Evolutionary conservation across 1,284 basidiomycete genomes (phyloP).

Genomic region (Leccinum huronense): DNA sequence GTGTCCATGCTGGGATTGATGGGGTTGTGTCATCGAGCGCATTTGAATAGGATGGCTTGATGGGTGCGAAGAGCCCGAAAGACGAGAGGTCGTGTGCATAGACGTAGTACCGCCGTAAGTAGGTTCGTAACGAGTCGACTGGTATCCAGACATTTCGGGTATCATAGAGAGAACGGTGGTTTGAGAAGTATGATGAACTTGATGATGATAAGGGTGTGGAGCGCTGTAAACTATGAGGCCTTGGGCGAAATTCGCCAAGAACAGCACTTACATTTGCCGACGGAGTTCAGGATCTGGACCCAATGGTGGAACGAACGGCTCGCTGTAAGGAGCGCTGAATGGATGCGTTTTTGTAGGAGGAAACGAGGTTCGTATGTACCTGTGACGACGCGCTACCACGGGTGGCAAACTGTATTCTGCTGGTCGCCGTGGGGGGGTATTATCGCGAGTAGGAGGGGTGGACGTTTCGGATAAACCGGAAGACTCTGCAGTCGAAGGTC

Average conservation of each 20-base stretch:
- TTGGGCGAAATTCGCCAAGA: neutral
- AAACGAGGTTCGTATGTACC: slow-evolving; percentile 38
- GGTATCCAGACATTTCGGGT: slow-evolving; percentile 56
- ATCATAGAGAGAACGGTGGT: slow-evolving; percentile 52
- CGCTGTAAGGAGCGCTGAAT: slow-evolving; percentile 17
- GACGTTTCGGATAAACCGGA: slow-evolving; percentile 60
- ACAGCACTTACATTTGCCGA: slow-evolving; percentile 47
- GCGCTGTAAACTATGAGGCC: slow-evolving; percentile 28
- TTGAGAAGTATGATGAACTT: slow-evolving; percentile 40
- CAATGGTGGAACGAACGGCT: slow-evolving; percentile 39
- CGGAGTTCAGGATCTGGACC: slow-evolving; percentile 45
- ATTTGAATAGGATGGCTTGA: slow-evolving; percentile 40
- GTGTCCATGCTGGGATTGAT: slow-evolving; percentile 21
- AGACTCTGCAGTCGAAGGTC: slow-evolving; percentile 63
- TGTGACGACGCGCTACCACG: slow-evolving; percentile 51
- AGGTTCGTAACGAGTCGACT: slow-evolving; percentile 47
- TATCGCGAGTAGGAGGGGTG: slow-evolving; percentile 63
- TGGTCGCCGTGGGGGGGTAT: slow-evolving; percentile 52
- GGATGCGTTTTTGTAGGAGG: neutral
- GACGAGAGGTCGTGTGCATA: slow-evolving; percentile 30
- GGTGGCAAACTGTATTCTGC: slow-evolving; percentile 53
- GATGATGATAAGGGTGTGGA: slow-evolving; percentile 32
- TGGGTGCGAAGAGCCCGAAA: slow-evolving; percentile 41
- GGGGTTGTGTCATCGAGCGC: slow-evolving; percentile 42
- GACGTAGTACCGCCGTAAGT: slow-evolving; percentile 34